These are phyloP conservation scores for Dictyostelium firmibasis DNA, from an alignment of 78 protist species.

Conservation along the genomic window DNA sequence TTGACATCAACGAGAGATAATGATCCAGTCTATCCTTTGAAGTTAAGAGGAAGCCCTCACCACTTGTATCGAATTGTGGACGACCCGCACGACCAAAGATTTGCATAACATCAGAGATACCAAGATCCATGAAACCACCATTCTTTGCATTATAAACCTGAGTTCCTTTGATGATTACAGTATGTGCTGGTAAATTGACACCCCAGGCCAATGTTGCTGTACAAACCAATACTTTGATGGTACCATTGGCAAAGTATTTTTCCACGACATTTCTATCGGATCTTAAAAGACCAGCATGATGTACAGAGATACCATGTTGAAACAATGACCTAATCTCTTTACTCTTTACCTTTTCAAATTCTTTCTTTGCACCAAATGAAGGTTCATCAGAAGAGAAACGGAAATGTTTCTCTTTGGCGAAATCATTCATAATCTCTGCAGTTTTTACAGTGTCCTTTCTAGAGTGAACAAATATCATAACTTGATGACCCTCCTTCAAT, in stretches of 20 bases:
- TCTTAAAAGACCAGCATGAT: slow-evolving; percentile 98
- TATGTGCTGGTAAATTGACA: slow-evolving; percentile 98
- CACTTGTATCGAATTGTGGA: slow-evolving; percentile 98
- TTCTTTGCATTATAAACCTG: slow-evolving; percentile 87
- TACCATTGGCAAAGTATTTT: slow-evolving; percentile 91
- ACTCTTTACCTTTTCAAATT: slow-evolving; percentile 50
- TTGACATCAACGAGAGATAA: slow-evolving; percentile 86
- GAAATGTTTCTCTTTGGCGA: slow-evolving; percentile 67
- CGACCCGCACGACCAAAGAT: slow-evolving; percentile 99
- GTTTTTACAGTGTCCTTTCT: slow-evolving; percentile 95
- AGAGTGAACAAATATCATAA: slow-evolving; percentile 98
- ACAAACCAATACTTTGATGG: slow-evolving; percentile 88
- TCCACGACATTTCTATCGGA: slow-evolving; percentile 95
- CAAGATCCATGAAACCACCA: slow-evolving; percentile 93
- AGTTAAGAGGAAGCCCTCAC: slow-evolving; percentile 97
- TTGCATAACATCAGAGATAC: slow-evolving; percentile 97
- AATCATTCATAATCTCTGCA: slow-evolving; percentile 83
- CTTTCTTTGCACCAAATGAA: not conserved
- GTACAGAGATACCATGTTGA: slow-evolving; percentile 90
- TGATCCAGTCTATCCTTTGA: slow-evolving; percentile 87
- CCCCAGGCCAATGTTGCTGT: slow-evolving; percentile 99
- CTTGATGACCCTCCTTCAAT: slow-evolving; percentile 89
- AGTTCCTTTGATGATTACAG: slow-evolving; percentile 98
- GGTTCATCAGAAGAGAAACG: slow-evolving; percentile 1
- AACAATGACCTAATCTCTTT: slow-evolving; percentile 79